These are phyloP conservation scores for Raphanus sativus DNA, from an alignment of 345 rosid species.

Conservation along the genomic window DNA sequence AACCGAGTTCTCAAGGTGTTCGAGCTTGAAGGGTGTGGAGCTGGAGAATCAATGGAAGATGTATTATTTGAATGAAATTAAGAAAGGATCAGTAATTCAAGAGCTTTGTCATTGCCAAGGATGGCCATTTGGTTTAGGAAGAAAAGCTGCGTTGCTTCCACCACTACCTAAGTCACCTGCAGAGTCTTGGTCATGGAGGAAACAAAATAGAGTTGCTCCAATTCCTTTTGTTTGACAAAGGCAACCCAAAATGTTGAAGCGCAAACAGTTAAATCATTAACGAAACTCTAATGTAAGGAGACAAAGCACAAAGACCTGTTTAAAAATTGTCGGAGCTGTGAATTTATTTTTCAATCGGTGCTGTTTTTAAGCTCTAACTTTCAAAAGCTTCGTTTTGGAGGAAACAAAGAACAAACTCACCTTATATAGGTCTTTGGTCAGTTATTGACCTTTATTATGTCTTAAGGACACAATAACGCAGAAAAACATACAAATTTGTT, in stretches of 20 bases:
- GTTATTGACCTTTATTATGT: slow-evolving; percentile 9
- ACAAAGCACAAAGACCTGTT: neutral
- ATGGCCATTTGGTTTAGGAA: slow-evolving; percentile 90
- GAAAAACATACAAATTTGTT: neutral
- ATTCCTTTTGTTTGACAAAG: slow-evolving; percentile 33
- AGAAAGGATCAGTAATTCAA: slow-evolving; percentile 54
- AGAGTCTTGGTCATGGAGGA: slow-evolving; percentile 89
- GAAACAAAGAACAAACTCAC: slow-evolving; percentile 29
- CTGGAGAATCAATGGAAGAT: slow-evolving; percentile 35
- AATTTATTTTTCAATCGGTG: slow-evolving; percentile 26
- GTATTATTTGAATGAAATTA: slow-evolving; percentile 46
- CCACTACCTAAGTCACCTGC: slow-evolving; percentile 91
- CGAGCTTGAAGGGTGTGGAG: slow-evolving; percentile 49
- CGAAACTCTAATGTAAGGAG: neutral
- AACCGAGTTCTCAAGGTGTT: slow-evolving; percentile 56
- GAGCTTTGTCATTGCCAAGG: slow-evolving; percentile 80
- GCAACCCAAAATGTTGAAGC: no score
- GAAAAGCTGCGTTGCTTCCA: slow-evolving; percentile 76
- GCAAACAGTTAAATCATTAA: no score
- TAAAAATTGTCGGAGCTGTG: slow-evolving; percentile 12
- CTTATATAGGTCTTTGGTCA: slow-evolving; percentile 19
- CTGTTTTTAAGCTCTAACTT: slow-evolving; percentile 1
- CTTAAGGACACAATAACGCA: no score
- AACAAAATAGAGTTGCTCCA: slow-evolving; percentile 44
- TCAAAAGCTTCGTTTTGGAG: slow-evolving; percentile 12